Evolutionary conservation across 2,329 filamentous ascomycete genomes (phyloP).

Genomic region (Thyridium curvatum): DNA sequence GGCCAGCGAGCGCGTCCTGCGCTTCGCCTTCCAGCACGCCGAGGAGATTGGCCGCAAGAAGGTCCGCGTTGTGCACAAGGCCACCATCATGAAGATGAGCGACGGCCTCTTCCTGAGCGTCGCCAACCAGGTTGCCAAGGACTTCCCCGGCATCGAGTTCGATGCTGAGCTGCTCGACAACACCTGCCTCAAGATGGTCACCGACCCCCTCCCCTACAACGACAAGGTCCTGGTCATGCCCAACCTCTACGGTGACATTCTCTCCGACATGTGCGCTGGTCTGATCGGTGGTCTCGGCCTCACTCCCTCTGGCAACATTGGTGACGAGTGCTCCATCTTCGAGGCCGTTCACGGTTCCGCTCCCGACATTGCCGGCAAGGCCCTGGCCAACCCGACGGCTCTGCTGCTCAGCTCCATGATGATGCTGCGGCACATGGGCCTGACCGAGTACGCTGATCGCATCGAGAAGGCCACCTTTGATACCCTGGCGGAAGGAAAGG

Average conservation of each 20-base stretch:
- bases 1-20: conserved; percentile 89
- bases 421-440: conserved; percentile 99
- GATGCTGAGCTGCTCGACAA: conserved; percentile 98
- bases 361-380: conserved; percentile 93
- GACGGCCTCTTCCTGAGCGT: conserved; percentile 96
- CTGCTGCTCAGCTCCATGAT: conserved; percentile 94
- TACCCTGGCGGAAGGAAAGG: conserved; percentile 92
- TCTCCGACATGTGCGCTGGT: conserved; percentile 99
- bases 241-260: conserved; percentile 98
- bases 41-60: conserved; percentile 89
- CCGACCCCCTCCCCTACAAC: conserved; percentile 93
- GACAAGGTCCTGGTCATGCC: conserved; percentile 98
- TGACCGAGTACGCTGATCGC: conserved; percentile 73
- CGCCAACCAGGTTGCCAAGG: conserved; percentile 80
- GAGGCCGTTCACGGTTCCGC: conserved; percentile 98
- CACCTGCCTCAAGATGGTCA: conserved; percentile 98
- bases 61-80: conserved; percentile 98
- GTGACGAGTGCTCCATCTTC: conserved; percentile 98
- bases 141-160: conserved; percentile 93
- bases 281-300: conserved; percentile 96
- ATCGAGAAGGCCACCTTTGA: conserved; percentile 96
- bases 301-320: conserved; percentile 96
- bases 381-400: conserved; percentile 93
- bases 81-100: conserved; percentile 99
- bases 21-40: conserved; percentile 98